These are phyloP conservation scores for Eucalyptus cladocalyx DNA, from an alignment of 345 rosid genomes.

Conservation along the genomic window DNA sequence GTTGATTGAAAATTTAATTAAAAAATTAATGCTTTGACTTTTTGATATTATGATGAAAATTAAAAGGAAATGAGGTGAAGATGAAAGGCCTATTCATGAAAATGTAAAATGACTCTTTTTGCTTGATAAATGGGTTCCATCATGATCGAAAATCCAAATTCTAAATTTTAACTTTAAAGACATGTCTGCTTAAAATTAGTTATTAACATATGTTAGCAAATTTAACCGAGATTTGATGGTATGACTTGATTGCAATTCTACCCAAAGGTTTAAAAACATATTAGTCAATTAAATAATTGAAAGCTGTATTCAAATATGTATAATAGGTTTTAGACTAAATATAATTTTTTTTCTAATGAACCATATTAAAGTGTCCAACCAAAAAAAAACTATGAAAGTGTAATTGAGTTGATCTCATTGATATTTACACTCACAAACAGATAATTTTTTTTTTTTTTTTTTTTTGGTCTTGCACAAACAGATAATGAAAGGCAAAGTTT, in stretches of 20 bases:
- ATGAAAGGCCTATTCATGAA: too few species aligned
- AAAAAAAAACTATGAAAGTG: background rate
- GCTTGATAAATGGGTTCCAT: too few species aligned
- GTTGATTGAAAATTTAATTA: too few species aligned
- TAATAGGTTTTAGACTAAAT: background rate
- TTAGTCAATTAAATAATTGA: background rate
- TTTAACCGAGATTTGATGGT: background rate
- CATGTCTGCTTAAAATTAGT: too few species aligned
- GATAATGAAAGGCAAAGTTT: background rate
- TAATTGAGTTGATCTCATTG: background rate
- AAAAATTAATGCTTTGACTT: too few species aligned
- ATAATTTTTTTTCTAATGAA: background rate
- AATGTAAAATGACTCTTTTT: too few species aligned
- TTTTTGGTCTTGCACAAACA: too few species aligned
- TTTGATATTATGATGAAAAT: too few species aligned
- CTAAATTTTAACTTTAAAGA: too few species aligned
- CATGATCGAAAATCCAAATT: too few species aligned
- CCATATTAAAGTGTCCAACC: background rate
- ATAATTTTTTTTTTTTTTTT: too few species aligned
- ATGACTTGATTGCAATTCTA: background rate
- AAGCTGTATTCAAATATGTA: background rate
- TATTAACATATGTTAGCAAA: background rate
- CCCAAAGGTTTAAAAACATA: background rate
- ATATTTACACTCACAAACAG: background rate
- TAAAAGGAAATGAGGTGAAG: too few species aligned